Base-by-base conservation (phyloP, 1,284 basidiomycete species). In the Rhodotorula sp. region DNA sequence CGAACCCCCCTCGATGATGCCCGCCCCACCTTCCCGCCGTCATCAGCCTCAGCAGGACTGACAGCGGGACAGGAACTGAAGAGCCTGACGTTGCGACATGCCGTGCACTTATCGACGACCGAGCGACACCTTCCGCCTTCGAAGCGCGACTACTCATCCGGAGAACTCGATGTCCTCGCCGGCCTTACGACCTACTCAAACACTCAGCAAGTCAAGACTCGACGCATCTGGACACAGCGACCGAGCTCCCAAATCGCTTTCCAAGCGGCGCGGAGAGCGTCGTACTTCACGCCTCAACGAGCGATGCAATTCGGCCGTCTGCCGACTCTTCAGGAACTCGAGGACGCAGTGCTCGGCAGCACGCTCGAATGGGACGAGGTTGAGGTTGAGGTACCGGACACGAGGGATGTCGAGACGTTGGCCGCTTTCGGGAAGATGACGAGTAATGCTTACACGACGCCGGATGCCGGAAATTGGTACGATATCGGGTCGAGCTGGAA, bases 341-440 rank as follows among this genome's bases (percentile, higher is more conserved):
- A 40, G n/a, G 68, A 68, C 34, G 28, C 53, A 28, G 18, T 7
- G n/a, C 34, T 70, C 20, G 71, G 51, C 0, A 6, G 15, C 10
- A 69, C 68, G 10, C 63, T 75, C 61, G 68, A 70, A 46, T 72
- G 71, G 70, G 62, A 75, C 20, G 71, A 75, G 26, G 24, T 62
- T 18, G 69, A 73, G 64, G 65, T 75, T 50, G 63, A 65, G 5
- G 65, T 78, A 15, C 85, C 85, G 68, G 86, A 98, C 78, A 84
- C 91, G 22, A 86, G 88, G 58, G 87, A 87, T 71, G 84, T 92
- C 24, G 85, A 89, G 71, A 91, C 92, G 1, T 81, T 99, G 30
- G 83, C 91, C 20, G 83, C 87, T 37, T 85, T 99, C 51, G 95
- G 94, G 28, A 96, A 93, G 85, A 97, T 99, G 91, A 87, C 92